Conservation (phyloP, 768 basidiomycete genomes). For the Nidularia pulvinata region DNA sequence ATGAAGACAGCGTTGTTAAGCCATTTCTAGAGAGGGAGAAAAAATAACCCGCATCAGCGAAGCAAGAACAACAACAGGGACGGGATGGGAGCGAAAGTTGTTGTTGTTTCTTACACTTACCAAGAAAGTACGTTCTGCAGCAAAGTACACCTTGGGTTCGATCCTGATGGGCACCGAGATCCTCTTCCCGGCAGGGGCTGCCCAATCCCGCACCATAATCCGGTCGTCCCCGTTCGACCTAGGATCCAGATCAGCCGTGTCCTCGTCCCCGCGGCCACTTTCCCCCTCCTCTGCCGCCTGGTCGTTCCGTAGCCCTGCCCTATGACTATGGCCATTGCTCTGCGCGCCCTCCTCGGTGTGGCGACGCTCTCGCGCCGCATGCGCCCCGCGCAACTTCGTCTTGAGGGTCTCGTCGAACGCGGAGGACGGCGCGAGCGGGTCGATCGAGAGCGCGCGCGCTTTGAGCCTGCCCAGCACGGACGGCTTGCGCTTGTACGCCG, state of each 20-base stretch:
- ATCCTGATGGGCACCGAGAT: constrained; percentile 95
- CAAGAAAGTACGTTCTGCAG: constrained; percentile 92
- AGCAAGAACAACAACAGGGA: not conserved
- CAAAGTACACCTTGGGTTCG: constrained; percentile 98
- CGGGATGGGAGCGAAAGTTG: constrained; percentile 1
- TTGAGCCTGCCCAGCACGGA: constrained; percentile 18
- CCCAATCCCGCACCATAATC: constrained; percentile 65
- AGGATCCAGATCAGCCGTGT: constrained; percentile 18
- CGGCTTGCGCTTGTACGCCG: constrained; percentile 25
- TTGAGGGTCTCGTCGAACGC: constrained; percentile 85
- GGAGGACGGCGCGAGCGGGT: constrained; percentile 83
- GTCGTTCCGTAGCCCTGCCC: constrained; percentile 13
- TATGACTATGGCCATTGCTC: constrained; percentile 27
- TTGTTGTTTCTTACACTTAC: constrained; percentile 41
- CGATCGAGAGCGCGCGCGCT: constrained; percentile 58
- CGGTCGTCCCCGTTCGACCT: constrained; percentile 41
- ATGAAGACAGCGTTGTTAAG: constrained; percentile 85
- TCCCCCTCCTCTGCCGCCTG: constrained; percentile 40
- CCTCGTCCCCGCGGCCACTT: constrained; percentile 1
- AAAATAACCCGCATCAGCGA: not conserved
- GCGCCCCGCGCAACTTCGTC: constrained; percentile 53
- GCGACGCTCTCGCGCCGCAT: constrained; percentile 16
- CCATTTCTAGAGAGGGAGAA: constrained; percentile 66
- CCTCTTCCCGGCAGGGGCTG: constrained; percentile 82
- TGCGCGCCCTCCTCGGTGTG: not conserved